phyloP scores from a whole-genome alignment of 1,284 basidiomycete genomes.

The Cutaneotrichosporon dermatis region DNA sequence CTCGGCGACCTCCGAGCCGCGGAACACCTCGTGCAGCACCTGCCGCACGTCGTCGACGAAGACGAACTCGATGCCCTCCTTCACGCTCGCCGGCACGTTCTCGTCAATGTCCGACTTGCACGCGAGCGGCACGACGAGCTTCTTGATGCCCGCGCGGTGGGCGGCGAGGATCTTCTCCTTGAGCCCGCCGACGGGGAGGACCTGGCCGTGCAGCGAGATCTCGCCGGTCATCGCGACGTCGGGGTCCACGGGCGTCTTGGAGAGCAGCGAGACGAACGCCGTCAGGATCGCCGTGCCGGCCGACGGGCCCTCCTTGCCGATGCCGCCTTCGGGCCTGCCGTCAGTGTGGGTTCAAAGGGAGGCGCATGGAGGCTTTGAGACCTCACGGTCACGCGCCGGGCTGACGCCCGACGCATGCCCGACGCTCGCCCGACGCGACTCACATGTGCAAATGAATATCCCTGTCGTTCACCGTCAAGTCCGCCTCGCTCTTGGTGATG shows the following conservation, averaged over 20 bases:
- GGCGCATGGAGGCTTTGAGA: neutral
- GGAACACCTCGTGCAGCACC: constrained; percentile 80
- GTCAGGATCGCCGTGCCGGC: constrained; percentile 90
- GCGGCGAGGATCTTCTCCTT: constrained; percentile 96
- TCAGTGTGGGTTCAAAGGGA: neutral
- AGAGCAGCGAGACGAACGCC: constrained; percentile 87
- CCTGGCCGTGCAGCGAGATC: constrained; percentile 85
- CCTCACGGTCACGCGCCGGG: no score
- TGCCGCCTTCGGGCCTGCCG: constrained; percentile 74
- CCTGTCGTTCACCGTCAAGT: constrained; percentile 73
- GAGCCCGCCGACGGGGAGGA: constrained; percentile 84
- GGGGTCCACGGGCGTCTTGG: constrained; percentile 71
- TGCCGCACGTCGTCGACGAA: constrained; percentile 84
- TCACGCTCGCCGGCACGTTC: constrained; percentile 90
- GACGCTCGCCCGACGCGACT: neutral
- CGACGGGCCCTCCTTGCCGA: constrained; percentile 96
- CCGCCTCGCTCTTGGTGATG: constrained; percentile 66
- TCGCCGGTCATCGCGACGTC: constrained; percentile 96
- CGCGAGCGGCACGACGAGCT: constrained; percentile 73
- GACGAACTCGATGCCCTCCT: constrained; percentile 85
- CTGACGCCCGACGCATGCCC: neutral
- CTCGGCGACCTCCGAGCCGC: constrained; percentile 57
- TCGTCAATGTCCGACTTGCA: constrained; percentile 90
- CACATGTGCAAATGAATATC: constrained; percentile 89
- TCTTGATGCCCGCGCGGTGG: constrained; percentile 88